A percentile compares a stretch with the other conserved stretches of the same genome.
Evolutionary conservation across 1,284 basidiomycete species (phyloP).

Genomic region (Thelephora terrestris): DNA sequence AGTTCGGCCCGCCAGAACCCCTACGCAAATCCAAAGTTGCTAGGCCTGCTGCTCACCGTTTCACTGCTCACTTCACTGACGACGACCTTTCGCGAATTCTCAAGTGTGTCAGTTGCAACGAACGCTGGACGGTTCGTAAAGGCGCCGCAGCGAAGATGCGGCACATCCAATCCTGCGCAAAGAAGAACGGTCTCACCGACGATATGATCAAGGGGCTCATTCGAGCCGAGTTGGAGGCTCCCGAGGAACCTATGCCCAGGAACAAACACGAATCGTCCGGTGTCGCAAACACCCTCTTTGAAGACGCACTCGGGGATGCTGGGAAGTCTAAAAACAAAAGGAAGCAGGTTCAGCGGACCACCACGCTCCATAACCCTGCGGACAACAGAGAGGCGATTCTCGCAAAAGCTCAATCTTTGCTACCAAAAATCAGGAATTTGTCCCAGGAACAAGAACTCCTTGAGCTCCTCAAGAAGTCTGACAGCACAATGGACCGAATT

Average conservation of each 20-base stretch:
- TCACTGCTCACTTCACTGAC: constrained; percentile 31
- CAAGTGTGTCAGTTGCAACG: constrained; percentile 56
- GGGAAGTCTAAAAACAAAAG: constrained; percentile 34
- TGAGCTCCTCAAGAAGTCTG: background rate
- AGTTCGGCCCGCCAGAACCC: background rate
- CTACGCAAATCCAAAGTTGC: constrained; percentile 1
- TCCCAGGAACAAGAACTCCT: background rate
- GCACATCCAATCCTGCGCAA: constrained; percentile 60
- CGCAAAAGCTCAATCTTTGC: constrained; percentile 40
- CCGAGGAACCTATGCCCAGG: constrained; percentile 15
- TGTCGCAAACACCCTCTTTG: constrained; percentile 39
- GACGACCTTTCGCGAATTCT: constrained; percentile 35
- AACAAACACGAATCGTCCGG: background rate
- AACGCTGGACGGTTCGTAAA: constrained; percentile 61
- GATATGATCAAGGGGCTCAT: constrained; percentile 48
- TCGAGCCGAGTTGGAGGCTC: constrained; percentile 31
- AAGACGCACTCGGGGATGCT: constrained; percentile 37
- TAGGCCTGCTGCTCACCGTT: constrained; percentile 10
- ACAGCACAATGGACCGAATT: background rate
- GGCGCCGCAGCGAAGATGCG: constrained; percentile 45
- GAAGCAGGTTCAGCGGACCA: constrained; percentile 26
- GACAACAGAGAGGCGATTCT: constrained; percentile 45
- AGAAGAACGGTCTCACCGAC: constrained; percentile 41
- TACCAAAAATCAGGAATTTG: constrained; percentile 15
- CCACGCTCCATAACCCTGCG: constrained; percentile 36